A percentile compares a stretch with the other conserved stretches of the same genome.
Evolutionary conservation across 2,329 filamentous ascomycete genomes (phyloP).

Genomic region (Akanthomyces lecanii): DNA sequence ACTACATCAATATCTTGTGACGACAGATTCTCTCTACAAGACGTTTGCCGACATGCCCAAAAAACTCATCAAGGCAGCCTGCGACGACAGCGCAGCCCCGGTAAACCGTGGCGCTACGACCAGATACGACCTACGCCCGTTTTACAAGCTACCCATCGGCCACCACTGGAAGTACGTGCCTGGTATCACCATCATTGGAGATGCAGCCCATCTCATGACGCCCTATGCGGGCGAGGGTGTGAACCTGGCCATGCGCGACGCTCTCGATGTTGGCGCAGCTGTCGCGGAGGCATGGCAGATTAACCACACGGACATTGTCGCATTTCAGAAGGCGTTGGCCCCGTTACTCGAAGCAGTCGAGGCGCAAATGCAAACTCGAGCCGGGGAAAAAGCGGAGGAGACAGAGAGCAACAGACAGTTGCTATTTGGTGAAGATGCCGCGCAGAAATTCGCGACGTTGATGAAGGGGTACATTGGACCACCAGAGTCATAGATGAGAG

Average conservation of each 20-base stretch:
- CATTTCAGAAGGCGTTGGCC: conserved; percentile 5
- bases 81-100: conserved; percentile 23
- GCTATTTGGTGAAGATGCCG: conserved; percentile 2
- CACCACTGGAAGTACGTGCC: conserved; percentile 36
- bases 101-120: conserved; percentile 19
- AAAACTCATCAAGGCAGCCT: conserved; percentile 26
- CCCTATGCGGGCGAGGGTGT: conserved; percentile 51
- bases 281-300: conserved; percentile 21
- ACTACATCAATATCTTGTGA: not conserved
- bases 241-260: conserved; percentile 49
- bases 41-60: conserved; percentile 18
- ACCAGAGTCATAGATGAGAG: not conserved
- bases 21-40: not conserved
- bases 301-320: not conserved
- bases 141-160: conserved; percentile 41
- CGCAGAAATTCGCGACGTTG: conserved; percentile 3
- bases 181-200: conserved; percentile 49
- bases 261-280: conserved; percentile 38
- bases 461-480: not conserved
- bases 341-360: conserved; percentile 24
- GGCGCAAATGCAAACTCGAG: conserved; percentile 14
- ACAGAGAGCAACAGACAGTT: conserved; percentile 2
- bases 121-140: conserved; percentile 21
- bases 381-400: conserved; percentile 3
- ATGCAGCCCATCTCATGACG: conserved; percentile 52